A percentile compares a stretch with the other conserved stretches of the same genome.
phyloP scores from a whole-genome alignment of 805 yeast genomes.

The Metschnikowia reukaufii region DNA sequence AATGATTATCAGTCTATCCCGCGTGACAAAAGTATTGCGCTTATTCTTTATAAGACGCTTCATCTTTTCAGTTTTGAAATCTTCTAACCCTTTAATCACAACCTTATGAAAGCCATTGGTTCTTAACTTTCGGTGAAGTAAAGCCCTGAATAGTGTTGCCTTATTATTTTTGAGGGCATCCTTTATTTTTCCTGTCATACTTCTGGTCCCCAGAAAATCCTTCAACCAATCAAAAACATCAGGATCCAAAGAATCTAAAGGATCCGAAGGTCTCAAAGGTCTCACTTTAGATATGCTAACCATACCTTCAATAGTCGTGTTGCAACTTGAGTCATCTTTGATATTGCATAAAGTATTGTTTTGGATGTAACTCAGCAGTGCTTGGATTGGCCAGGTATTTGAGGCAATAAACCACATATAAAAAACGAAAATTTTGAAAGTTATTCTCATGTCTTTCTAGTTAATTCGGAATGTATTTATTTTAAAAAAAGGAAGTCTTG shows the following conservation, averaged over 20 bases:
- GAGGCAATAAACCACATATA: not conserved
- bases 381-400: not conserved
- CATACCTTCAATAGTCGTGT: not conserved
- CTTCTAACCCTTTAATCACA: not conserved
- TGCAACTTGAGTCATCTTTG: not conserved
- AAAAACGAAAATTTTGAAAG: too few species aligned
- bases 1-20: slow-evolving; percentile 10
- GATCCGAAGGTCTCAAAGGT: not conserved
- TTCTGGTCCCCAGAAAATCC: not conserved
- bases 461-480: too few species aligned
- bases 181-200: not conserved
- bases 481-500: too few species aligned
- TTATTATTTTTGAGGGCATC: not conserved
- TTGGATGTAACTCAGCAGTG: not conserved
- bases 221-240: slow-evolving; percentile 1
- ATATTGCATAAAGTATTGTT: not conserved
- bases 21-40: slow-evolving; percentile 8
- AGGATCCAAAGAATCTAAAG: not conserved
- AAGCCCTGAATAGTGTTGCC: not conserved
- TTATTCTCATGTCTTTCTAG: too few species aligned
- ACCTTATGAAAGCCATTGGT: slow-evolving; percentile 1
- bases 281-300: not conserved
- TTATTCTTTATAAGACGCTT: slow-evolving; percentile 7
- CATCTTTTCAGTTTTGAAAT: slow-evolving; percentile 4
- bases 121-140: not conserved